phyloP scores from a whole-genome alignment of 192 early-diverging fungal species.

The Linderina pennispora region DNA sequence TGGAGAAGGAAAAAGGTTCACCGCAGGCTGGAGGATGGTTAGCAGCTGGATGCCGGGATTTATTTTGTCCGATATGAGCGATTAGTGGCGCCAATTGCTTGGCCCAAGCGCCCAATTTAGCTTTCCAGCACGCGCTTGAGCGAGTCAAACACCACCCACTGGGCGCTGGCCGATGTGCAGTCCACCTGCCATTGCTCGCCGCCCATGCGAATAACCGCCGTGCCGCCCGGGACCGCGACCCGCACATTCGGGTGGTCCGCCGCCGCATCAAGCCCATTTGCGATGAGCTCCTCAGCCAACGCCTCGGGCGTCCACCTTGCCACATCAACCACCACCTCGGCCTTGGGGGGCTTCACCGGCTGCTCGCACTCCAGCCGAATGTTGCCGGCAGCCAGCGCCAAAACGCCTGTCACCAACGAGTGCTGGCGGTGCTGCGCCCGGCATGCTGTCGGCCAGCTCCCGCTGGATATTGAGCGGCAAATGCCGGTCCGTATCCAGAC shows the following conservation, averaged over 20 bases:
- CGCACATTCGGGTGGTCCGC: conserved; percentile 4
- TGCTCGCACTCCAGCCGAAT: conserved; percentile 25
- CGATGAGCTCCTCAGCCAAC: conserved; percentile 33
- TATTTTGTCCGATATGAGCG: neutral
- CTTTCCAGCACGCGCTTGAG: conserved; percentile 30
- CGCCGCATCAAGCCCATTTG: conserved; percentile 25
- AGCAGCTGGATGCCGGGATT: neutral
- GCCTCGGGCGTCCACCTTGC: conserved; percentile 30
- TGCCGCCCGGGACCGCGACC: conserved; percentile 29
- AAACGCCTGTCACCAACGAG: conserved; percentile 21
- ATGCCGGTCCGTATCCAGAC: conserved; percentile 39
- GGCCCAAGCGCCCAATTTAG: too few species aligned
- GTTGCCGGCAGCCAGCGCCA: conserved; percentile 32
- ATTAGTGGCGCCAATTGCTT: too few species aligned
- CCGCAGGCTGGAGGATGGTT: neutral
- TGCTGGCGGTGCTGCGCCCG: conserved; percentile 30
- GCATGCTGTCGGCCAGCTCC: conserved; percentile 33
- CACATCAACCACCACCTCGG: conserved; percentile 2
- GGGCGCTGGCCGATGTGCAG: conserved; percentile 29
- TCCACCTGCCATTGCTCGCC: conserved; percentile 34
- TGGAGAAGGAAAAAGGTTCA: neutral
- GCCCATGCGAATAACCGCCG: conserved; percentile 29
- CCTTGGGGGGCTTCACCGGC: too few species aligned
- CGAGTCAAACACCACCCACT: conserved; percentile 38
- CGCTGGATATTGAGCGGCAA: conserved; percentile 35